Evolutionary conservation across 2,329 filamentous ascomycete species (phyloP), one percentile per base, ranked within the genome.

Genomic region (Aspergillus texensis): DNA sequence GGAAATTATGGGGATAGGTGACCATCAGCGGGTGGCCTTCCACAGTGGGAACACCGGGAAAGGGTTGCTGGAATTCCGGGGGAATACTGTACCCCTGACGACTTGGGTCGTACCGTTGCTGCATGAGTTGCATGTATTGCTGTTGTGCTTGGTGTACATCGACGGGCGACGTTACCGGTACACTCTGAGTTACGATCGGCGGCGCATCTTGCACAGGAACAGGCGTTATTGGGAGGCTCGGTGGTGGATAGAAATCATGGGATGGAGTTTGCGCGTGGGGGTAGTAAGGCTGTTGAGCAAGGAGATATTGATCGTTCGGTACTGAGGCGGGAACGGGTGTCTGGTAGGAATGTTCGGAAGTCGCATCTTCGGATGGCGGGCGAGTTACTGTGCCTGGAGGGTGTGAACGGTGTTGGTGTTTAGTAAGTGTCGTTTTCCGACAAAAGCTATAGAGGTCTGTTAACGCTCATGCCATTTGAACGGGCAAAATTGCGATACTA

Each of bases 381-480:
- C 76, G 74, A 58, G 74, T 73, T 65, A 75, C 56, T 12, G 71
- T 68, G 3, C 74, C 76, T 16, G 75, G 71, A 6, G 71, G 74
- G 61, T 79, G 77, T n/a, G 76, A 77, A 58, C 76, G 76, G 57
- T 77, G 71, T 69, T 78, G 76, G 53, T 79, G 77, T 60, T 79
- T 79, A 24, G 77, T 79, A 56, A 79, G 71, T 19, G 77, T 79
- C 9, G 77, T 79, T 66, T 79, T 79, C 62, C 77, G 75, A 66
- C 77, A 79, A 65, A 78, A 79, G 63, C 77, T 79, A 61, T 52
- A 58, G n/a, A 50, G 57, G 11, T 55, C 2, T 9, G 26, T 45
- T 62, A 61, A 34, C 34, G 34, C 36, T 50, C 45, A 9, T 26
- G 21, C 21, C n/a, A 21, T 34, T 10, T 24, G 21, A 1, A 45